Conservation (phyloP, 2,329 filamentous ascomycete genomes). For the Monosporascus sp. region DNA sequence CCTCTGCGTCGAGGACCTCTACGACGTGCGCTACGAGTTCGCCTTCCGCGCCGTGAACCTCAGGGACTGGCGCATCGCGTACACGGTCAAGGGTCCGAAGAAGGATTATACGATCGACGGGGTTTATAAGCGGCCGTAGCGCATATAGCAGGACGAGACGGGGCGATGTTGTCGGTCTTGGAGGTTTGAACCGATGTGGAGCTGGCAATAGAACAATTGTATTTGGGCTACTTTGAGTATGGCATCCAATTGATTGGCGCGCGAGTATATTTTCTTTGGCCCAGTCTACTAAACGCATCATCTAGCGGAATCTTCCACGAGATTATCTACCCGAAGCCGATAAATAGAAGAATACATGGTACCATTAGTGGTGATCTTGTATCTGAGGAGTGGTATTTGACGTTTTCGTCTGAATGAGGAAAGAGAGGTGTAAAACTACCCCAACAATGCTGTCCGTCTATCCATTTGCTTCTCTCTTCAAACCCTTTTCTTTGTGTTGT, state of each 20-base stretch:
- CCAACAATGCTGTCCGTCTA: neutral
- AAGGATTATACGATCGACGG: slow-evolving; percentile 65
- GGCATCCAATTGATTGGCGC: no score
- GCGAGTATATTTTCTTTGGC: no score
- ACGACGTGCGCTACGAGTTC: slow-evolving; percentile 66
- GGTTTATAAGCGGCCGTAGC: slow-evolving; percentile 38
- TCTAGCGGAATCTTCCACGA: no score
- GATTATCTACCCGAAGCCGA: no score
- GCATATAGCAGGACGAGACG: neutral
- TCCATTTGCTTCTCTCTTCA: neutral
- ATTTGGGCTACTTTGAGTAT: no score
- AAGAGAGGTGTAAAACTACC: neutral
- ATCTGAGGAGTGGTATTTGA: neutral
- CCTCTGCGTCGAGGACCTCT: slow-evolving; percentile 66
- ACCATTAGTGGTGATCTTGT: neutral
- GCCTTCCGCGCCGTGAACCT: slow-evolving; percentile 53
- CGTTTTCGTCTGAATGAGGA: neutral
- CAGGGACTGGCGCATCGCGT: slow-evolving; percentile 53
- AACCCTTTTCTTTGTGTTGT: no score
- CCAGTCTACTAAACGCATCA: no score
- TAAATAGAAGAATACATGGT: no score
- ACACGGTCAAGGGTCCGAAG: slow-evolving; percentile 63
- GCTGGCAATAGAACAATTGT: no score
- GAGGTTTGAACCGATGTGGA: no score
- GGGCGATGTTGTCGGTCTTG: no score